Evolutionary conservation across 345 rosid species (phyloP), one percentile per base, ranked within the genome.

Genomic region (Eucalyptus sp.): DNA sequence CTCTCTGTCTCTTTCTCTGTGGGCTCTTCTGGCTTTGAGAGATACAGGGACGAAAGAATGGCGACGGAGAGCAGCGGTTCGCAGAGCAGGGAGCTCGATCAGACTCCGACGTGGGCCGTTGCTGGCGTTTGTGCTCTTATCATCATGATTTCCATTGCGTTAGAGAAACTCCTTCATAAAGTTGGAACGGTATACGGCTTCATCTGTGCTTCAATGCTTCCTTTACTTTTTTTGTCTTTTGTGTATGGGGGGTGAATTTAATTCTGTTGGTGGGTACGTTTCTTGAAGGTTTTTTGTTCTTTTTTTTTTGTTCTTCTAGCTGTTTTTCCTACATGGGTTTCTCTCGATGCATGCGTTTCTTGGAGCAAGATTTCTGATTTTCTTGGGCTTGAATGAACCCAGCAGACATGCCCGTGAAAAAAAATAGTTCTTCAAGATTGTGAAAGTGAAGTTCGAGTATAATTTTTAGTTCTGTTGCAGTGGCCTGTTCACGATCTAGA

Each of bases 31-130:
- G 48, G 83, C 58, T 25, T 76, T 22, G 84, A 76, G 84, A 20
- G 9, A 1, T 76, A 48, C 33, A 79, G 86, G 58, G 66, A 76
- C 33, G 37, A 60, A 31, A 31, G 44, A 17, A 76, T 87, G 33
- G 88, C 43, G 33, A 86, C 94, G 54, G 91, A 86, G 46, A 91
- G 54, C 88, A 79, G 88, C 50, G 89, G 89, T 88, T 71, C 88
- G 44, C 90, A 37, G 76, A 88, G 87, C 58, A 95, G 95, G 90
- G 48, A 90, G 92, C 98, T 97, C 87, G 93, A 93, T 89, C 96
- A 95, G 89, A 97, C 99, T 24, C 95, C 99, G 5, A 97, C 99
- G 64, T 97, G 99, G 99, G 99, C 99, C 13, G 99, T 97, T 79
- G 95, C 99, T 52, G 89, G 91, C 52, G 96, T 97, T 46, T 96